Evolutionary conservation across 1,284 basidiomycete genomes (phyloP).

Genomic region (Grifola frondosa): DNA sequence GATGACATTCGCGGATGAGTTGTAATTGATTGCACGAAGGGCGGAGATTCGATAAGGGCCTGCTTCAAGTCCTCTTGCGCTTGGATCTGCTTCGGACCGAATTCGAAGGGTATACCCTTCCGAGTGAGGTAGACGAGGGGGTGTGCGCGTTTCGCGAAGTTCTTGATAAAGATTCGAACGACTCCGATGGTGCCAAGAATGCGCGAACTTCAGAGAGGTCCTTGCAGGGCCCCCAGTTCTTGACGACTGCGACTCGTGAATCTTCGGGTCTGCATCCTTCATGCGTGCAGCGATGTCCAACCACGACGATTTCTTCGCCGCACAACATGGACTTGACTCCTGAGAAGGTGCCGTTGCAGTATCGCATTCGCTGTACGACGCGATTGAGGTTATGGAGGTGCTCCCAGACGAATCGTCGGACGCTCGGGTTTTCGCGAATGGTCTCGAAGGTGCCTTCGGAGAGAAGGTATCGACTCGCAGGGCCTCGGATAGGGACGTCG

Average conservation of each 20-base stretch:
- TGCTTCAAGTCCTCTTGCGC: conserved; percentile 27
- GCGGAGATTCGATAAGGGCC: conserved; percentile 19
- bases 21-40: conserved; percentile 49
- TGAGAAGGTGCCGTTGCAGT: conserved; percentile 27
- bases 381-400: conserved; percentile 30
- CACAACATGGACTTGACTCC: conserved; percentile 18
- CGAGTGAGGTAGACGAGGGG: conserved; percentile 25
- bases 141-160: conserved; percentile 17
- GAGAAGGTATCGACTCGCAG: conserved; percentile 19
- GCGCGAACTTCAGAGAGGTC: conserved; percentile 21
- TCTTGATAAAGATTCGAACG: conserved; percentile 18
- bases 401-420: conserved; percentile 35
- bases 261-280: conserved; percentile 24
- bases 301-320: conserved; percentile 19
- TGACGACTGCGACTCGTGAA: conserved; percentile 20
- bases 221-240: conserved; percentile 24
- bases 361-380: conserved; percentile 30
- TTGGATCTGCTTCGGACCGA: conserved; percentile 21
- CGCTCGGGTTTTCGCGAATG: conserved; percentile 31
- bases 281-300: conserved; percentile 29
- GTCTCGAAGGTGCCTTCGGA: conserved; percentile 22
- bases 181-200: conserved; percentile 25
- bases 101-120: conserved; percentile 21
- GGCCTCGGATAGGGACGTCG: conserved; percentile 29
- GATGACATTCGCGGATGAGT: conserved; percentile 36